phyloP scores from a whole-genome alignment of 1,284 basidiomycete genomes.

The Puccinia coronata region DNA sequence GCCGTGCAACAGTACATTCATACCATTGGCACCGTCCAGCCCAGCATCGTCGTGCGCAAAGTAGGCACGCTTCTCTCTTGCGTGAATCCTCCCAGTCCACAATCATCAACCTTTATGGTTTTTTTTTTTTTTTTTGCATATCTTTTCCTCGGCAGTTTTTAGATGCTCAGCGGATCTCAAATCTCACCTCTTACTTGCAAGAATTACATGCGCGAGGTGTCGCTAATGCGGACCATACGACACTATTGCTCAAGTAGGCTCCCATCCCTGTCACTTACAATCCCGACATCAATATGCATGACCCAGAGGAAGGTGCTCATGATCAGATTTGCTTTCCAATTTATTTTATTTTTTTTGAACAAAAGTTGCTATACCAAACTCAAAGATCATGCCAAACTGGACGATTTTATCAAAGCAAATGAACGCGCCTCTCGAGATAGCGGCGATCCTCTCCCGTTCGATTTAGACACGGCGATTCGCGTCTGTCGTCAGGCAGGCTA shows the following conservation, averaged over 20 bases:
- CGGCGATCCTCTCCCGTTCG: constrained; percentile 79
- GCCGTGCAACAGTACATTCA: constrained; percentile 89
- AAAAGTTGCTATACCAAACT: constrained; percentile 86
- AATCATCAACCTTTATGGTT: not conserved
- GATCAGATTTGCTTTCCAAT: too few relatives aligned
- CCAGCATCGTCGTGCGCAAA: constrained; percentile 95
- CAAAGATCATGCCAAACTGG: constrained; percentile 82
- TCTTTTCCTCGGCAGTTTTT: constrained; percentile 73
- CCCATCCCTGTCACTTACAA: not conserved
- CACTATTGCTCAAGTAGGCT: constrained; percentile 73
- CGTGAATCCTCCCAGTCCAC: not conserved
- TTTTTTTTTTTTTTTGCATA: not conserved
- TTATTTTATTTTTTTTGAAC: constrained; percentile 43
- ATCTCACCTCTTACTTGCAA: constrained; percentile 92
- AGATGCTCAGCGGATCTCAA: constrained; percentile 91
- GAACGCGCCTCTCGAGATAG: constrained; percentile 52
- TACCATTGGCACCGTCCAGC: constrained; percentile 84
- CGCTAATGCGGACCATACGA: constrained; percentile 95
- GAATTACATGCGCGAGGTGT: constrained; percentile 84
- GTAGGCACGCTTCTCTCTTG: constrained; percentile 60
- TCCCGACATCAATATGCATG: not conserved
- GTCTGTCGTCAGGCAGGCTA: constrained; percentile 96
- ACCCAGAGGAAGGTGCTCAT: too few relatives aligned
- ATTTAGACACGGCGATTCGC: constrained; percentile 92
- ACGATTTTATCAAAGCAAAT: constrained; percentile 84